Base-by-base conservation (phyloP, 1,139 yeast genomes). In the Keqinozyma sinolaborantium region DNA sequence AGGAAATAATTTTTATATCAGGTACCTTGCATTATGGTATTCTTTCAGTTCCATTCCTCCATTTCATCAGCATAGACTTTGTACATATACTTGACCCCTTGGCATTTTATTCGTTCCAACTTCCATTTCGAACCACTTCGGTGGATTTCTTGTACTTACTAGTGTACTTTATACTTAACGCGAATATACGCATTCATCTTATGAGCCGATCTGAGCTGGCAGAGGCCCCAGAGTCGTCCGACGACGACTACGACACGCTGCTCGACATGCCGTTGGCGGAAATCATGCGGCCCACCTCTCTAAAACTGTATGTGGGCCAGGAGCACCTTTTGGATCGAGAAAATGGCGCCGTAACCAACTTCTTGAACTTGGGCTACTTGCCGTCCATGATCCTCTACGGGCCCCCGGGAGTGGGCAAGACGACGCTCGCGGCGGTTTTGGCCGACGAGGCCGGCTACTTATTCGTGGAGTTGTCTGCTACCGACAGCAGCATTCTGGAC, bases 341-440 rank as follows among this genome's bases (percentile, higher is more conserved):
- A 1, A 39, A 52, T 35, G 73, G 73, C 2, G 46, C 51, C 8
- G 56, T 68, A 5, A 35, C 43, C 11, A 58, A 56, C 34, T 68
- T 59, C 34, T 41, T 67, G 4, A 42, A 56, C n/a, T 38, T 66
- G 23, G 63, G 67, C 0, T 64, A 61, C 41, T 48, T 69, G 10
- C 73, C 74, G 0, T 65, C 71, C 4, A 66, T 69, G 72, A 49
- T 69, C 4, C 48, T 69, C 5, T 45, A 51, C 30, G 75, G 75
- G 1, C 73, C 73, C 0, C 72, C 73, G 1, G 74, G 75, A 1
- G 67, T 64, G 8, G 75, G 75, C 0, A 69, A 69, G 38, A 68
- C 73, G 1, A 64, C 73, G 0, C 34, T 69, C n/a, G 73, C 73
- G 1, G 38, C 58, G 4, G 54, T 66, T 3, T 36, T 68, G 12